A percentile compares a stretch with the other conserved stretches of the same genome.
Conservation (phyloP, 768 basidiomycete species). For the Pisolithus albus region DNA sequence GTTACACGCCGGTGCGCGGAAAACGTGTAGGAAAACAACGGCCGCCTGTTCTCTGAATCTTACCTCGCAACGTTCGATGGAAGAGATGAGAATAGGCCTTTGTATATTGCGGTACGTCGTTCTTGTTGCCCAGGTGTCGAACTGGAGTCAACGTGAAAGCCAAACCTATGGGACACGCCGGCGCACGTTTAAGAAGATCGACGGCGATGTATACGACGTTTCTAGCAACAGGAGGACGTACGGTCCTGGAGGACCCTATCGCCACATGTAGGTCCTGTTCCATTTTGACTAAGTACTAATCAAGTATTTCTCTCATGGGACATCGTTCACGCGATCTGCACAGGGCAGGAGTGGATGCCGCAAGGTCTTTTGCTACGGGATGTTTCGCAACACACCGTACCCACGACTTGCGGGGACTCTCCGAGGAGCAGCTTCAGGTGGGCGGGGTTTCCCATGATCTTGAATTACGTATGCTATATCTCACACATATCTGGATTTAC, state of each 20-base stretch:
- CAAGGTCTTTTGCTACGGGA: conserved; percentile 87
- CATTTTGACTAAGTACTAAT: background rate
- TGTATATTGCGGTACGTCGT: conserved; percentile 75
- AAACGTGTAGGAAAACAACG: conserved; percentile 39
- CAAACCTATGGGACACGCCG: conserved; percentile 4
- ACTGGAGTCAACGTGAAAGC: conserved; percentile 1
- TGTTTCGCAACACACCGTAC: conserved; percentile 90
- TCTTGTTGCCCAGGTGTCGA: conserved; percentile 7
- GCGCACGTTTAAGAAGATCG: conserved; percentile 48
- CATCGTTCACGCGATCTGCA: conserved; percentile 20
- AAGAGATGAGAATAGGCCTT: conserved; percentile 49
- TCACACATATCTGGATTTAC: background rate
- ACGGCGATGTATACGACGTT: conserved; percentile 91
- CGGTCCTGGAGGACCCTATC: conserved; percentile 83
- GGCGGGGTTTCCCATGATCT: conserved; percentile 18
- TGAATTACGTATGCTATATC: background rate
- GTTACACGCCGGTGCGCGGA: background rate
- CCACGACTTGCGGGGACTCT: conserved; percentile 82
- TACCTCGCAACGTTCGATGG: conserved; percentile 69
- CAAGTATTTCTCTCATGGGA: conserved; percentile 11
- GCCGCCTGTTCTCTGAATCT: conserved; percentile 69
- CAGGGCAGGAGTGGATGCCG: conserved; percentile 83
- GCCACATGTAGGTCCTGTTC: conserved; percentile 47
- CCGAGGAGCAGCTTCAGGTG: conserved; percentile 64
- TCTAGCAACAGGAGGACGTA: conserved; percentile 68